Conservation (phyloP, 768 basidiomycete genomes). For the Suillus weaverae region DNA sequence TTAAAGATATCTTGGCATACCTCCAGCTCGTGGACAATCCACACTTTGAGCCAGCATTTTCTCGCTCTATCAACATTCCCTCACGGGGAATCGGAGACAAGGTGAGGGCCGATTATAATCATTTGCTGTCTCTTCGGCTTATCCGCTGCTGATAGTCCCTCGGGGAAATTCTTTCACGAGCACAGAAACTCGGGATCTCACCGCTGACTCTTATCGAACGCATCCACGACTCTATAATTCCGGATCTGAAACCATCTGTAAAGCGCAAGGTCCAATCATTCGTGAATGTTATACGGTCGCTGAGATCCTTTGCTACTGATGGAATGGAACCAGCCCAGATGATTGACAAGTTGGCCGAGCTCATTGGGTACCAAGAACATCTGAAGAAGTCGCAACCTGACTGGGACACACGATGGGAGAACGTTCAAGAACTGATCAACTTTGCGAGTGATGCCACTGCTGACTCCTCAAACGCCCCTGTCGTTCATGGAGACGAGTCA, state of each 20-base stretch:
- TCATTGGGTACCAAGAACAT: conserved; percentile 66
- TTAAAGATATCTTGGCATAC: conserved; percentile 82
- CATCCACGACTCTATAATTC: conserved; percentile 58
- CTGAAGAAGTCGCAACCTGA: conserved; percentile 73
- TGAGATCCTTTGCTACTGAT: conserved; percentile 54
- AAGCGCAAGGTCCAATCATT: conserved; percentile 65
- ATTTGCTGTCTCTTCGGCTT: not conserved
- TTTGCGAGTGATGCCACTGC: conserved; percentile 63
- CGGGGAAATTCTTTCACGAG: conserved; percentile 52
- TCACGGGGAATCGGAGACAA: conserved; percentile 76
- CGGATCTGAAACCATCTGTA: conserved; percentile 66
- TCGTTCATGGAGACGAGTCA: not conserved
- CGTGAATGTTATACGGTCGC: conserved; percentile 50
- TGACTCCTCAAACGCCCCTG: conserved; percentile 15
- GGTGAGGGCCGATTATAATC: conserved; percentile 36
- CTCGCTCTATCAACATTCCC: conserved; percentile 72
- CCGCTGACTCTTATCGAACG: conserved; percentile 60
- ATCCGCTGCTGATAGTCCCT: conserved; percentile 47
- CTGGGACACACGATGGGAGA: conserved; percentile 78
- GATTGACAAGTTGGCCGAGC: conserved; percentile 54
- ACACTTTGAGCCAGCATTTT: conserved; percentile 61
- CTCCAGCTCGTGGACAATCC: conserved; percentile 82
- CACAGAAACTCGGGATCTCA: conserved; percentile 51
- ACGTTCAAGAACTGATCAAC: conserved; percentile 81
- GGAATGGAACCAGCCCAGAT: conserved; percentile 64